Evolutionary conservation across 495 filamentous ascomycete genomes (phyloP).

Genomic region (Lasiosphaeria hispida): DNA sequence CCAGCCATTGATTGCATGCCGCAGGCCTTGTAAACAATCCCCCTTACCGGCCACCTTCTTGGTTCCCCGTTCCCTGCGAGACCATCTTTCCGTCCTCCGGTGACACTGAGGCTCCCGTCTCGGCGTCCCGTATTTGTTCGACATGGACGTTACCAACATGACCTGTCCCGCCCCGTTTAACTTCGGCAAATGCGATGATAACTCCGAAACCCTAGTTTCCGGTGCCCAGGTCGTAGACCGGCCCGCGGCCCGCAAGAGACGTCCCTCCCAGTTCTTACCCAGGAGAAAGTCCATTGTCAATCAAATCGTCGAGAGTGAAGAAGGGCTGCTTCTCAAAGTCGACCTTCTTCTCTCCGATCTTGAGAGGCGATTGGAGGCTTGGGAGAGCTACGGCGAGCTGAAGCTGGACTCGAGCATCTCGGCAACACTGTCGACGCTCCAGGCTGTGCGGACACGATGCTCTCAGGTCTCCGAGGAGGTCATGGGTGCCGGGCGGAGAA

Average conservation of each 20-base stretch:
- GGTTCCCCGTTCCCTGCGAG: background rate
- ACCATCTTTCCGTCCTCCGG: background rate
- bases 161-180: conserved; percentile 33
- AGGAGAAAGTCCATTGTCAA: conserved; percentile 61
- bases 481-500: conserved; percentile 79
- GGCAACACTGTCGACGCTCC: conserved; percentile 77
- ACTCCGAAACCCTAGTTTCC: conserved; percentile 28
- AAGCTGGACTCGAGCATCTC: conserved; percentile 79
- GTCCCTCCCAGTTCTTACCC: conserved; percentile 65
- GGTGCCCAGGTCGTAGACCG: conserved; percentile 32
- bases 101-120: background rate
- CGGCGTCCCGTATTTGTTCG: background rate
- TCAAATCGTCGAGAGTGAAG: conserved; percentile 60
- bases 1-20: no score
- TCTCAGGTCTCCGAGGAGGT: conserved; percentile 87
- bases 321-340: conserved; percentile 61
- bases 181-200: conserved; percentile 37
- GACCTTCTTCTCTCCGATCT: conserved; percentile 89
- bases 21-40: no score
- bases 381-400: conserved; percentile 82
- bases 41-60: no score
- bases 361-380: conserved; percentile 78
- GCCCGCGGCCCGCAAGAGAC: conserved; percentile 40
- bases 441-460: conserved; percentile 83
- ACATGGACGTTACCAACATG: conserved; percentile 33